Evolutionary conservation across 2,329 filamentous ascomycete species (phyloP).

Genomic region (Ceratocystis albifundus): DNA sequence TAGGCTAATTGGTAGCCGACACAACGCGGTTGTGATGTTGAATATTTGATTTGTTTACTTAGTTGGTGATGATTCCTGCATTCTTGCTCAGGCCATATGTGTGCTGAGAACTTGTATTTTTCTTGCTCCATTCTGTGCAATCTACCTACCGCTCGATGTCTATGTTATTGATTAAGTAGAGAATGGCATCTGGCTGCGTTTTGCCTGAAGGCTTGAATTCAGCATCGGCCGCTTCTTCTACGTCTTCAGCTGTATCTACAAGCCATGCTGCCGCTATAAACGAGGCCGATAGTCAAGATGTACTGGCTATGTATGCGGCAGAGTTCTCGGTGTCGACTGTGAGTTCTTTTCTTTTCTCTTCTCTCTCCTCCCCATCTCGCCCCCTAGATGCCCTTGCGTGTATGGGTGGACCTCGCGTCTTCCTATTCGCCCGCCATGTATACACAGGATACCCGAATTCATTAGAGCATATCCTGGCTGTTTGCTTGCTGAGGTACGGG

Average conservation of each 20-base stretch:
- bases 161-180: conserved; percentile 6
- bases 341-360: conserved; percentile 4
- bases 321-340: conserved; percentile 19
- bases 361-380: background rate
- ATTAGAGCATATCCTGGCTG: background rate
- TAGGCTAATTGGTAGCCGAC: background rate
- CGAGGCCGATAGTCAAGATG: conserved; percentile 20
- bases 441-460: background rate
- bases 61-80: background rate
- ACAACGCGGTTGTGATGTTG: background rate
- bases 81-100: background rate
- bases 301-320: conserved; percentile 18
- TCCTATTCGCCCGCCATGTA: background rate
- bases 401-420: background rate
- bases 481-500: background rate
- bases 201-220: background rate
- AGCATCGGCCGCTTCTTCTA: background rate
- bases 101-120: background rate
- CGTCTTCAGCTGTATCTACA: background rate
- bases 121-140: background rate
- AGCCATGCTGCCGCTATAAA: background rate
- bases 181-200: conserved; percentile 10
- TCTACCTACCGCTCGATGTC: background rate
- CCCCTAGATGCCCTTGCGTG: background rate
- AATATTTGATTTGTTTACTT: background rate